Evolutionary conservation across 2,329 filamentous ascomycete species (phyloP), one percentile per base, ranked within the genome.

Genomic region (Epichloe gansuensis): DNA sequence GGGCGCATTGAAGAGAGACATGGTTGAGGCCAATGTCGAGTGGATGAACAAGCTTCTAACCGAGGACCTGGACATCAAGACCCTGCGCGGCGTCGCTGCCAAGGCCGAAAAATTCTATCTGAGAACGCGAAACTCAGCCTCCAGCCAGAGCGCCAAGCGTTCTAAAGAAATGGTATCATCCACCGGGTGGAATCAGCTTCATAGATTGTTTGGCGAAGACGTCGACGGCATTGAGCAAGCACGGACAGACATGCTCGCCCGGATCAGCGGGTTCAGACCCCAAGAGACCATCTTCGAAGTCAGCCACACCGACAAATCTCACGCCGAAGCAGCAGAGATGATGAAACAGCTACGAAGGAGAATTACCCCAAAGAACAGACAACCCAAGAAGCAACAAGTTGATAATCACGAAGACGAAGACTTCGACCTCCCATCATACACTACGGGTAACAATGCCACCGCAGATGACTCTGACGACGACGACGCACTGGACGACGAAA

Each of bases 241-340:
- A 47, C 80, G 90, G 35, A 82, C 89, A 47, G 82, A 85, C 49
- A 95, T 98, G 87, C 74, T 98, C 34, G 88, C 89, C 35, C 81
- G 84, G 53, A 88, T 98, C 53, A 90, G 88, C 60, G 85, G 85
- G 2, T 98, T 93, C 71, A 81, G 88, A 59, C 93, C 94, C 0
- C 76, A 84, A 43, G 93, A 98, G 68, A 97, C 91, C 0, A 88
- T 98, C n/a, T 98, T 98, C 60, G 93, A 98, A 67, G 84, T 96
- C 56, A 86, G 87, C 6, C 81, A 84, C 59, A 79, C 83, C 55
- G 85, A 82, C 40, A 84, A 86, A 57, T 75, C 73, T 2, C 74
- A 73, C 39, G 74, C 70, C 47, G 82, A 85, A 63, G 84, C 85
- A 6, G 85, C 84, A 2, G 84, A 89, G 55, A 74, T 91, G 35